phyloP scores from a whole-genome alignment of 1,284 basidiomycete genomes.

The Puccinia novopanici region DNA sequence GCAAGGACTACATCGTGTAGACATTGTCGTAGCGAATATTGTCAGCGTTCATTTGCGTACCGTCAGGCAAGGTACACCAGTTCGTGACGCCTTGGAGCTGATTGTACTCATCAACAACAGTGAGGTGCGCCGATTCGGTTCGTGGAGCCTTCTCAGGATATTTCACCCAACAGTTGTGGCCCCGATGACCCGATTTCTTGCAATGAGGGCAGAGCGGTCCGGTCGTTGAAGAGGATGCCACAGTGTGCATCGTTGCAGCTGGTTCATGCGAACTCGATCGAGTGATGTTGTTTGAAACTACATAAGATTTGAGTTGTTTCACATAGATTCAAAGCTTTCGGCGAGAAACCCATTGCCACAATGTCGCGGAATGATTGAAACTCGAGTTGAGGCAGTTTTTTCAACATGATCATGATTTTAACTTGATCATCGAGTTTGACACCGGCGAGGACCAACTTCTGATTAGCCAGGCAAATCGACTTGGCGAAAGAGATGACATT shows the following conservation, averaged over 20 bases:
- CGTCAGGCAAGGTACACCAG: too few species aligned
- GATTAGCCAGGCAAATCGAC: neutral
- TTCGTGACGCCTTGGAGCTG: too few species aligned
- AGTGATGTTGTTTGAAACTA: neutral
- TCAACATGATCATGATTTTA: neutral
- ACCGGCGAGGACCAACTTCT: neutral
- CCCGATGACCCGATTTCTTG: neutral
- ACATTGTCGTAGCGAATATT: too few species aligned
- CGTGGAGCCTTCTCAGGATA: conserved; percentile 1
- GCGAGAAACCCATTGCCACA: neutral
- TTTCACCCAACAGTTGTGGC: conserved; percentile 8
- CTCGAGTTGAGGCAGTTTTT: neutral
- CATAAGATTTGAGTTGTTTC: neutral
- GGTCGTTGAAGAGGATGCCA: neutral
- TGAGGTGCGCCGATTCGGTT: neutral
- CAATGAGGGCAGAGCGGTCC: neutral
- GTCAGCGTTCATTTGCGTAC: too few species aligned
- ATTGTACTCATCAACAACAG: too few species aligned
- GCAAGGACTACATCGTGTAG: too few species aligned
- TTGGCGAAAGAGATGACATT: neutral
- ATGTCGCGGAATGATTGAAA: conserved; percentile 14
- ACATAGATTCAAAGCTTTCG: neutral
- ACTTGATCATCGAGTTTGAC: conserved; percentile 20
- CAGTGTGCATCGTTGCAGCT: too few species aligned
- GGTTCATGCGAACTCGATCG: neutral